Evolutionary conservation across 192 early-diverging fungal genomes (phyloP).

Genomic region (Coemansia biformis): DNA sequence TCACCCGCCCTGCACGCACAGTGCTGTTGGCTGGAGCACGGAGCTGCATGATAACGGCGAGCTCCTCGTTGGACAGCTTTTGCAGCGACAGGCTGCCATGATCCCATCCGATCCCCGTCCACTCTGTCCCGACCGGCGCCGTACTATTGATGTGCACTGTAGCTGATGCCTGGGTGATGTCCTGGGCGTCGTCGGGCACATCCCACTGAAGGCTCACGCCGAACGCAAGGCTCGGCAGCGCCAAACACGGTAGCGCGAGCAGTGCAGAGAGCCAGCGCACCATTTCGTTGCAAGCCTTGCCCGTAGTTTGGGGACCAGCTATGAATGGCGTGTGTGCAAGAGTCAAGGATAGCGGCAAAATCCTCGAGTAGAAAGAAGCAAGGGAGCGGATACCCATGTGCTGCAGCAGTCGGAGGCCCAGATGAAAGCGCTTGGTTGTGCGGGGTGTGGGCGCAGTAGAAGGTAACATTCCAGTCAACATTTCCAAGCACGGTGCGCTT

Average conservation of each 20-base stretch:
- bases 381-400: too few species aligned
- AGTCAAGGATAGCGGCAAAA: too few species aligned
- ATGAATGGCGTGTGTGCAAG: too few species aligned
- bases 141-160: constrained; percentile 33
- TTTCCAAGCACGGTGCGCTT: too few species aligned
- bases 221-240: constrained; percentile 2
- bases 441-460: too few species aligned
- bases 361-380: too few species aligned
- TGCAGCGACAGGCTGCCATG: constrained; percentile 35
- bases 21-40: constrained; percentile 27
- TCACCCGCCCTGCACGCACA: constrained; percentile 31
- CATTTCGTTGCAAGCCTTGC: too few species aligned
- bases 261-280: too few species aligned
- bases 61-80: constrained; percentile 25
- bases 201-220: constrained; percentile 41
- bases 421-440: too few species aligned
- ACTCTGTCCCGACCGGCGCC: constrained; percentile 41
- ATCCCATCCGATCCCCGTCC: constrained; percentile 44
- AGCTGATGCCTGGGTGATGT: constrained; percentile 39
- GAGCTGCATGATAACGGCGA: constrained; percentile 32
- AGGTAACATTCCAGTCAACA: too few species aligned
- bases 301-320: too few species aligned
- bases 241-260: neutral
- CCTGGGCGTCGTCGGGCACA: constrained; percentile 26
- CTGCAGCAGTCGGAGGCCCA: too few species aligned